Evolutionary conservation across 2,329 filamentous ascomycete species (phyloP).

Genomic region (Colletotrichum siamense): DNA sequence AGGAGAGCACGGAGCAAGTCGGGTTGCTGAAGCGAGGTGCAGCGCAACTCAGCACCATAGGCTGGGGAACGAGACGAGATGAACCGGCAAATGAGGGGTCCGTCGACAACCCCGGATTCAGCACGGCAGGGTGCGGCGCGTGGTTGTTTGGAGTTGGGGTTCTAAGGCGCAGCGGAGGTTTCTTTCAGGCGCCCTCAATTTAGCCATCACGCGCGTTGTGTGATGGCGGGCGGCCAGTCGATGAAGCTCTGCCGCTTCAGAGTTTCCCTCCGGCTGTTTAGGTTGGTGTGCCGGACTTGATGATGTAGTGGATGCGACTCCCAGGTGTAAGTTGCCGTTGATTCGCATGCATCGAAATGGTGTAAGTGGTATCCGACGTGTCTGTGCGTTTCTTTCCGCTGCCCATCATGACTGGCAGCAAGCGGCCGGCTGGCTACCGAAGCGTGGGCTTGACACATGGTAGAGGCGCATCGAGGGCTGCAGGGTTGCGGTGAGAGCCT

Average conservation of each 20-base stretch:
- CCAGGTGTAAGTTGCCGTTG: slow-evolving; percentile 1
- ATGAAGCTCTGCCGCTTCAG: not conserved
- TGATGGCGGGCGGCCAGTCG: not conserved
- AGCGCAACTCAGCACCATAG: not conserved
- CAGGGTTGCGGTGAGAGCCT: not conserved
- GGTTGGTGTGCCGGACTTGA: not conserved
- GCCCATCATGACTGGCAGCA: not conserved
- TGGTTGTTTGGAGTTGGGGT: not conserved
- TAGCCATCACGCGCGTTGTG: not conserved
- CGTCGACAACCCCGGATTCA: not conserved
- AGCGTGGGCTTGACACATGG: slow-evolving; percentile 10
- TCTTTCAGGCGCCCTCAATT: not conserved
- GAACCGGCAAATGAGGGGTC: slow-evolving; percentile 9
- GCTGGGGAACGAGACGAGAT: not conserved
- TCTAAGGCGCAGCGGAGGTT: not conserved
- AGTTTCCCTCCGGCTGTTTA: not conserved
- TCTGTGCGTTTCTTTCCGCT: slow-evolving; percentile 9
- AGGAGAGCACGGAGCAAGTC: slow-evolving; percentile 14
- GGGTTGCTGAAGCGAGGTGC: slow-evolving; percentile 6
- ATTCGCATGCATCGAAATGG: not conserved
- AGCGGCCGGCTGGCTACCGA: not conserved
- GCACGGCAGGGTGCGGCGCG: not conserved
- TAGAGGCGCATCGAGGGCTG: slow-evolving; percentile 7
- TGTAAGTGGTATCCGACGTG: not conserved
- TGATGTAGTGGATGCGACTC: not conserved